Conservation (phyloP, 1,284 basidiomycete genomes). For the Butyriboletus appendiculatus region DNA sequence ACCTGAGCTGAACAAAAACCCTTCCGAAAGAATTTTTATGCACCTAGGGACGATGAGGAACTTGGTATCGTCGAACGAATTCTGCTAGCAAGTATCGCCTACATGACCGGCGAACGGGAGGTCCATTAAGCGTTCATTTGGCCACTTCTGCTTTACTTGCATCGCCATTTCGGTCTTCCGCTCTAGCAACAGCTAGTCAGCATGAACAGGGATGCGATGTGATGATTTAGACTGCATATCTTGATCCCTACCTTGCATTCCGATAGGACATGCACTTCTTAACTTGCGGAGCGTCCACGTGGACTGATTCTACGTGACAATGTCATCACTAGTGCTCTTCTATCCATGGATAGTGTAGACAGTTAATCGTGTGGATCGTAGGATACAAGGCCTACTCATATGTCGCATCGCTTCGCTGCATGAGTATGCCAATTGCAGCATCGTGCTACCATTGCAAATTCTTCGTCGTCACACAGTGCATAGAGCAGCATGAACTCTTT, state of each 20-base stretch:
- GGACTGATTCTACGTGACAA: not conserved
- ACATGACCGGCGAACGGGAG: not conserved
- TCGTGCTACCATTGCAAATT: not conserved
- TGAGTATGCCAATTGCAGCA: not conserved
- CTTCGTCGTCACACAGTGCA: not conserved
- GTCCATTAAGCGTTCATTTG: too few species aligned
- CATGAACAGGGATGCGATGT: too few species aligned
- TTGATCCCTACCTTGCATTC: not conserved
- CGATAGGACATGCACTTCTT: not conserved
- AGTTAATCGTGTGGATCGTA: not conserved
- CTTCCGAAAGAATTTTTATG: not conserved
- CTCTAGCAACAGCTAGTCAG: too few species aligned
- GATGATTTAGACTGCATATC: too few species aligned
- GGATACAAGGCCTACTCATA: not conserved
- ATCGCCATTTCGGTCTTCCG: too few species aligned
- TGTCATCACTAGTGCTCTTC: not conserved
- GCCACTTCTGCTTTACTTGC: not conserved
- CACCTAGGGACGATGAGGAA: not conserved
- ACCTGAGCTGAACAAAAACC: not conserved
- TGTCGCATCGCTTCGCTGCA: not conserved
- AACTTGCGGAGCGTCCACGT: not conserved
- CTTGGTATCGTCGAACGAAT: not conserved
- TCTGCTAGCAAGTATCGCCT: not conserved
- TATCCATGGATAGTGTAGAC: not conserved
- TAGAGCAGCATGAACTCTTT: conserved; percentile 1